Percentiles rank a stretch among this genome's conserved stretches.
These are phyloP conservation scores for Clohesyomyces aquaticus DNA, from an alignment of 495 filamentous ascomycete species.

Conservation along the genomic window DNA sequence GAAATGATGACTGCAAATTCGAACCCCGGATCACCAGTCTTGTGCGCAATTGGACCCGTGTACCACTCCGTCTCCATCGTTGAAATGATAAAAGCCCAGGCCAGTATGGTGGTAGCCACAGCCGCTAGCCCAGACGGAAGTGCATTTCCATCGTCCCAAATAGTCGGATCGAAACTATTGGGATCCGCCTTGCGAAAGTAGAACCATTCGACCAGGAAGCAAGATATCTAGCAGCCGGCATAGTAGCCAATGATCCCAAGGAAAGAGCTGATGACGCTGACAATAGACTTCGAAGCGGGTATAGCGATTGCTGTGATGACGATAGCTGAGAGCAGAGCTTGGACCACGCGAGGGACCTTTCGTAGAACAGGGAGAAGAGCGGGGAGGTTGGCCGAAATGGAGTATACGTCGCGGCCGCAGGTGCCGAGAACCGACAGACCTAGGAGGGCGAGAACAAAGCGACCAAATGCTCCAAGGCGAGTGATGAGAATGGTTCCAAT, in stretches of 20 bases:
- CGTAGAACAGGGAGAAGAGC: neutral
- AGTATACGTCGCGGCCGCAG: neutral
- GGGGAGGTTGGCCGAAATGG: neutral
- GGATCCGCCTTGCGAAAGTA: neutral
- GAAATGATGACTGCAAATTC: neutral
- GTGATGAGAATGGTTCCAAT: neutral
- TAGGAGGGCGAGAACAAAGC: neutral
- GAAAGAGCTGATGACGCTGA: neutral
- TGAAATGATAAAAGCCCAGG: neutral
- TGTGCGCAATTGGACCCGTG: neutral
- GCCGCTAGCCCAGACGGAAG: neutral
- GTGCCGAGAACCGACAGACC: neutral
- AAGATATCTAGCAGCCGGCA: neutral
- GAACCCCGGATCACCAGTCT: neutral
- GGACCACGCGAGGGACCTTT: neutral
- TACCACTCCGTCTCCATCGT: neutral
- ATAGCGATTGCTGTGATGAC: neutral
- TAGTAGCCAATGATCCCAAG: neutral
- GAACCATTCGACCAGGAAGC: slow-evolving; percentile 3
- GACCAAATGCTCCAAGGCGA: neutral
- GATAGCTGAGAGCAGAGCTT: neutral
- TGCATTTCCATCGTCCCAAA: slow-evolving; percentile 1
- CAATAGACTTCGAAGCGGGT: neutral
- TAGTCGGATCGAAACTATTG: neutral
- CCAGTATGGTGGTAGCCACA: neutral